Evolutionary conservation across 1,139 yeast species (phyloP), one percentile per base, ranked within the genome.

Genomic region (Lodderomyces parapsilosis): DNA sequence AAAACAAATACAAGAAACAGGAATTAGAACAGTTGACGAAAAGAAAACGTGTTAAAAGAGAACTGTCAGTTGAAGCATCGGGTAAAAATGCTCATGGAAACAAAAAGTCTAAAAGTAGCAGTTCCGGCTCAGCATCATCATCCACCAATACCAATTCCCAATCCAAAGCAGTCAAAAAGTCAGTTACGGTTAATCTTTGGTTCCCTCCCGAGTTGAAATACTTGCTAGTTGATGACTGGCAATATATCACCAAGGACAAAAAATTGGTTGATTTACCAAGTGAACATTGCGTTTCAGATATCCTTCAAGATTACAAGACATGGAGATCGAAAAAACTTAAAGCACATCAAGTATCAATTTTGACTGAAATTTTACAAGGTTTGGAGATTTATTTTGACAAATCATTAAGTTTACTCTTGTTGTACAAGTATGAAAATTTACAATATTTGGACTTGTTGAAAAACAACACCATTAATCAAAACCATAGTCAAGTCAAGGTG

Each of bases 191-290:
- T 13, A 56, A 57, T 35, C 48, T 59, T 1, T 41, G 50, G 4
- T 48, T 59, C 24, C 68, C 93, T 0, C 81, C 81, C 43, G 66
- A 72, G 35, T 69, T 93, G 47, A 90, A 89, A 60, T 72, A 85
- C 4, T 56, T 83, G 6, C 66, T 93, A 36, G 95, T 91, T 1
- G 91, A 89, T 57, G 98, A 93, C 66, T 93, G 98, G 98, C 96
- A 91, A 60, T 75, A 72, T 52, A 76, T 91, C 39, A 89, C 98
- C 1, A 87, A 87, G 55, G 86, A 87, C 50, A 83, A 84, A 41
- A 81, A 83, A 58, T 60, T 88, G 25, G 76, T 87, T 6, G 64
- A 75, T 20, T 60, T 89, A 33, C 96, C 96, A 0, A 23, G 19
- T 9, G 59, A 64, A 17, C 65, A 70, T 10, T 73, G 78, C 0